Base-by-base conservation (phyloP, 1,284 basidiomycete genomes). In the Meripilus lineatus region DNA sequence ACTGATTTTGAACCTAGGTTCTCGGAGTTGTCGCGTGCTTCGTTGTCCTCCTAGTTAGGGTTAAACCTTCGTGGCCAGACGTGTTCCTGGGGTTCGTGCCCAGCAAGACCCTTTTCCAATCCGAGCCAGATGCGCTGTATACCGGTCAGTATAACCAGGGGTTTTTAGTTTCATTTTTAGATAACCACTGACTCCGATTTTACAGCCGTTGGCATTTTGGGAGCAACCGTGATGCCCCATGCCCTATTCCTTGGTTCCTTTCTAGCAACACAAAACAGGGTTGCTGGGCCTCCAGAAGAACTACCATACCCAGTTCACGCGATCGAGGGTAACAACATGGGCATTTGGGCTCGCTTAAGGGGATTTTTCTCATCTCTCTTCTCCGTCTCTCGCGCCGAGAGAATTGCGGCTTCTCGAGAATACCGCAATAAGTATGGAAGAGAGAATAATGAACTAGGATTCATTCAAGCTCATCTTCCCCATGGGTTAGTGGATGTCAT, bases 211-310 rank as follows among this genome's bases (percentile, higher is more conserved):
- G 89, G 89, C 37, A 84, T 91, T 40, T 56, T 89, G 5, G 88
- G 89, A n/a, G 87, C 89, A 2, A 91, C 89, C 0, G 79, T 89
- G 32, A 92, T 83, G 93, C 93, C 93, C 0, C 94, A 97, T 59
- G 84, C 86, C 23, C 72, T 97, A 21, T 94, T 91, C 68, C 71
- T 96, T 3, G 93, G 93, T 7, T 92, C 89, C 5, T 81, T 84
- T 41, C 75, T 94, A 13, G 85, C 89, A 2, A 89, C 86, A 0
- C 82, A 91, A 55, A 51, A 61, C 32, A 48, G 57, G 21, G 43
- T 52, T 13, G 47, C 50, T 5, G 42, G 47, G 10, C 32, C 40
- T 4, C 47, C 48, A 3, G 41, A 36, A 3, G 10, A 38, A 7
- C 52, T 58, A 11, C 58, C 57, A 5, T 15, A 42, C 21, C 56